Conservation (phyloP, 2,329 filamentous ascomycete species). For the Neofusicoccum sp. region DNA sequence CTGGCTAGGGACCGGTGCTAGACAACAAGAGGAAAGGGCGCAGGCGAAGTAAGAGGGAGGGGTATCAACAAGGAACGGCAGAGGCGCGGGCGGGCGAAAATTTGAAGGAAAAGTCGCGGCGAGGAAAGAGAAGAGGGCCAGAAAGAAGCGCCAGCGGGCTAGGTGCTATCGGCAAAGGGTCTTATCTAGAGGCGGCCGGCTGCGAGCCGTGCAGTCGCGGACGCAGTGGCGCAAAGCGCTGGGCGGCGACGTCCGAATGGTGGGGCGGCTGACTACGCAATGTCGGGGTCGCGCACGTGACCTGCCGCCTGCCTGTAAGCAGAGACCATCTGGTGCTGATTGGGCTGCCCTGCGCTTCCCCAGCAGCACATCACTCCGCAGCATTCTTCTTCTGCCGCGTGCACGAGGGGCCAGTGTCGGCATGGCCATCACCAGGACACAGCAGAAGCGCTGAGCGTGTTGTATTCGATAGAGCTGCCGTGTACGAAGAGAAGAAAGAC, state of each 20-base stretch:
- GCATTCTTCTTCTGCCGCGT: too few species aligned
- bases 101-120: not conserved
- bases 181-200: slow-evolving; percentile 15
- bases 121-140: not conserved
- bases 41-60: not conserved
- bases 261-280: slow-evolving; percentile 5
- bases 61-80: not conserved
- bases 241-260: slow-evolving; percentile 19
- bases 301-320: not conserved
- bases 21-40: not conserved
- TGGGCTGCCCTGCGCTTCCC: not conserved
- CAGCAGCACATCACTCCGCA: not conserved
- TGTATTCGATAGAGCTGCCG: not conserved
- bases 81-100: not conserved
- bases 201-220: slow-evolving; percentile 8
- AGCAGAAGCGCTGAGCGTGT: not conserved
- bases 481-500: not conserved
- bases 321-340: not conserved
- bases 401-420: too few species aligned
- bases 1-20: not conserved
- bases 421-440: not conserved
- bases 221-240: slow-evolving; percentile 3
- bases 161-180: slow-evolving; percentile 10
- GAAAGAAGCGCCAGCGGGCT: not conserved
- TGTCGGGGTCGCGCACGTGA: slow-evolving; percentile 1